Percentiles rank a stretch among this genome's conserved stretches.
phyloP scores from a whole-genome alignment of 768 basidiomycete species.

The Lactarius sanguifluus region DNA sequence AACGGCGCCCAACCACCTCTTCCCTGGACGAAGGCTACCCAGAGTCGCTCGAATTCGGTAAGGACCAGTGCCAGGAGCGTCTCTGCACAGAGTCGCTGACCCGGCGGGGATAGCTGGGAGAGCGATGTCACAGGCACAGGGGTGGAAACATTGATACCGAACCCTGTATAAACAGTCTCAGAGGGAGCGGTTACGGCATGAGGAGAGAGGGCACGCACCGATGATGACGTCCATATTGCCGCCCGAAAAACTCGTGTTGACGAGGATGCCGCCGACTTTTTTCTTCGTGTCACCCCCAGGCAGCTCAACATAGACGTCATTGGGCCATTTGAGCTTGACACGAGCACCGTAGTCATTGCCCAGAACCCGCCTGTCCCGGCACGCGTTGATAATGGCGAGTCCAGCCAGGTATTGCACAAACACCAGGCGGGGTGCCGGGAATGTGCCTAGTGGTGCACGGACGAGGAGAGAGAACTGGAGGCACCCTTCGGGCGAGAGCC shows the following conservation, averaged over 20 bases:
- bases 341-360: conserved; percentile 47
- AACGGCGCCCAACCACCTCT: conserved; percentile 79
- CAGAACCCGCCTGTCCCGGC: conserved; percentile 57
- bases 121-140: conserved; percentile 81
- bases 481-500: conserved; percentile 91
- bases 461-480: conserved; percentile 80
- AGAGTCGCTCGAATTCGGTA: conserved; percentile 73
- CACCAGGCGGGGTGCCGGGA: conserved; percentile 70
- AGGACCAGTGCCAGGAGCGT: conserved; percentile 72
- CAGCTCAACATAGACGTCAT: conserved; percentile 82
- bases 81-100: conserved; percentile 61
- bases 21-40: conserved; percentile 65
- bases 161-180: conserved; percentile 52
- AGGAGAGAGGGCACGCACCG: conserved; percentile 52
- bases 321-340: conserved; percentile 93
- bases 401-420: conserved; percentile 94
- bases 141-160: conserved; percentile 86
- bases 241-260: conserved; percentile 81
- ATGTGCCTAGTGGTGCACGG: conserved; percentile 49
- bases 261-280: conserved; percentile 91
- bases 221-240: conserved; percentile 75
- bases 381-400: conserved; percentile 86
- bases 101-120: conserved; percentile 56
- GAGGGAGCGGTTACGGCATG: not conserved
- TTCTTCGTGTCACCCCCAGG: conserved; percentile 46